Base-by-base conservation (phyloP, 164 flowering plant species). In the Pachysandra terminalis region DNA sequence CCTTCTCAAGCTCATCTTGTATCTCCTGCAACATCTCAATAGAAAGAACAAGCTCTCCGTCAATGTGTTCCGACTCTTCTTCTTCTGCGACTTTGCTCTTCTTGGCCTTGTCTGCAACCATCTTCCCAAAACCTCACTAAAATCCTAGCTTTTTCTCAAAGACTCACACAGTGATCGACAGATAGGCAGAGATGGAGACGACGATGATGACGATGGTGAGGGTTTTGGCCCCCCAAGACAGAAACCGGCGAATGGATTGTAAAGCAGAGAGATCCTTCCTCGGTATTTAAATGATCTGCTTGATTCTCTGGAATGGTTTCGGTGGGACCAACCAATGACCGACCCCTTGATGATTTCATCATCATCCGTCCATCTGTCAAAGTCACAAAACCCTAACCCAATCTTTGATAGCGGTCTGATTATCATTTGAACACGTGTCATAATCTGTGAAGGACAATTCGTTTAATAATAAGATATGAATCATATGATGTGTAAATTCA, bases 1-100 rank as follows among this genome's bases (percentile, higher is more conserved):
- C 85, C 82, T 78, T 78, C 26, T 82, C 85, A 10, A 82, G 80
- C 59, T 82, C 79, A 56, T 80, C 82, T 69, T 82, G 85, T 40
- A 78, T 35, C 54, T 82, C 83, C 69, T 82, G 83, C 59, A 82
- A 70, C 74, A 76, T 82, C 66, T 80, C 83, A 65, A 82, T 78
- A 23, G 85, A 80, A 19, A 70, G 67, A 56, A 79, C 72, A 23
- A 80, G 81, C 32, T 74, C 73, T 40, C 58, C 74, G 49, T 82
- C 85, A 68, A 80, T 69, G 53, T 75, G 78, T 35, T 80, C 83
- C 9, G 77, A 56, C 3, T 65, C 76, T 22, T 71, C 85, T 24
- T 16, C 19, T 41, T 62, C 64, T 35, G 23, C 56, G 17, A 59
- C 58, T 76, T 79, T 81, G 19, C 73, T 32, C 63, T 81, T 79